A percentile compares a stretch with the other conserved stretches of the same genome.
These are phyloP conservation scores for Geranium incanum DNA, from an alignment of 441 rosid genomes.

Conservation along the genomic window DNA sequence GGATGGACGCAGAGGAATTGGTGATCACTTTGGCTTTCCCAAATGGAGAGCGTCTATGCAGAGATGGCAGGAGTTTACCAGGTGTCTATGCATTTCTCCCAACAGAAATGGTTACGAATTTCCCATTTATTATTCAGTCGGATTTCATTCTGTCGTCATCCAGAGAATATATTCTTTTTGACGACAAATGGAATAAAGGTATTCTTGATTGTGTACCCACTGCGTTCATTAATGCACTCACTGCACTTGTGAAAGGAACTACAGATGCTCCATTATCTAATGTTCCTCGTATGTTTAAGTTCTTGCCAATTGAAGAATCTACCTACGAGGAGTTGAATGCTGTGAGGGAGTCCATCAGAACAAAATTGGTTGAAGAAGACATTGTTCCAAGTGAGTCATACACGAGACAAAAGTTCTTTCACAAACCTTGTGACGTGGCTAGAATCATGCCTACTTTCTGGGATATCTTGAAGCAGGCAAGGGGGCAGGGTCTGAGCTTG, in stretches of 20 bases:
- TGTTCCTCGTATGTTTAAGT: slow-evolving; percentile 42
- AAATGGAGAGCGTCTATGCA: slow-evolving; percentile 41
- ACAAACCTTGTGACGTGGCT: slow-evolving; percentile 46
- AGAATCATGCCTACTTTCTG: slow-evolving; percentile 52
- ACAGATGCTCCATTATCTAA: slow-evolving; percentile 43
- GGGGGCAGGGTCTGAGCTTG: slow-evolving; percentile 38
- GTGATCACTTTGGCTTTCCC: slow-evolving; percentile 73
- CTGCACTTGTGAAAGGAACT: slow-evolving; percentile 41
- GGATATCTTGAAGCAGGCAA: slow-evolving; percentile 48
- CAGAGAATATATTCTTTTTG: slow-evolving; percentile 49
- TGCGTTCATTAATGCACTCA: slow-evolving; percentile 57
- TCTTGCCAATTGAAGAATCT: slow-evolving; percentile 46
- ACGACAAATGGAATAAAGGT: slow-evolving; percentile 66
- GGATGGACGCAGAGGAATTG: slow-evolving; percentile 61
- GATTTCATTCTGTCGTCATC: slow-evolving; percentile 66
- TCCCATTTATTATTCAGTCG: slow-evolving; percentile 62
- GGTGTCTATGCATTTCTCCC: slow-evolving; percentile 78
- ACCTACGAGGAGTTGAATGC: slow-evolving; percentile 31
- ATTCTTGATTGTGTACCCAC: slow-evolving; percentile 49
- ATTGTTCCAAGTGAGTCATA: slow-evolving; percentile 53
- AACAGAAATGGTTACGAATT: slow-evolving; percentile 64
- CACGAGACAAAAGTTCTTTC: slow-evolving; percentile 44
- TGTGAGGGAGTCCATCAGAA: slow-evolving; percentile 39
- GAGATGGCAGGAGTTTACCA: slow-evolving; percentile 36
- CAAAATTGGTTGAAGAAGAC: slow-evolving; percentile 32